phyloP scores from a whole-genome alignment of 2,329 filamentous ascomycete genomes.

The Penicillium sp. region DNA sequence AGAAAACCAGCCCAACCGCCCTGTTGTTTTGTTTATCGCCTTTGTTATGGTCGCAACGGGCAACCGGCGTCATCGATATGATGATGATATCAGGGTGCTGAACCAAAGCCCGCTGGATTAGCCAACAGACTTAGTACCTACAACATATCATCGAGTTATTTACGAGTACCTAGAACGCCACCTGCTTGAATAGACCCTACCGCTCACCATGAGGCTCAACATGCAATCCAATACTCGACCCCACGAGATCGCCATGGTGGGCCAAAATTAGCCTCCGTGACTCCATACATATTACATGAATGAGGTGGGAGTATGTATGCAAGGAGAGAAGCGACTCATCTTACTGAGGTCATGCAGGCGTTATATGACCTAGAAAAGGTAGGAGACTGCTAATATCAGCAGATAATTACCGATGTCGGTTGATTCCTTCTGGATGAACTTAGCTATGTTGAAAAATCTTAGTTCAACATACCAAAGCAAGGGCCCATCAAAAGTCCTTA shows the following conservation, averaged over 20 bases:
- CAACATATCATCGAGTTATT: too few relatives aligned
- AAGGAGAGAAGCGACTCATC: background rate
- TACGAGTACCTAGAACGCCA: too few relatives aligned
- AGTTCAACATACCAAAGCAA: too few relatives aligned
- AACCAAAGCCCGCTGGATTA: background rate
- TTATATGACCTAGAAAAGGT: too few relatives aligned
- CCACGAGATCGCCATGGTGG: constrained; percentile 10
- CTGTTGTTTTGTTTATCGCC: constrained; percentile 15
- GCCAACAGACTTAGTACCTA: background rate
- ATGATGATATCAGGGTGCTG: background rate
- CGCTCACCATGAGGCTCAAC: background rate
- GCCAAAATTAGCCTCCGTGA: background rate
- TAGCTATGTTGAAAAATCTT: too few relatives aligned
- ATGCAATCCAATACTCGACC: background rate
- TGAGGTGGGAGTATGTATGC: background rate
- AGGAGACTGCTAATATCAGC: too few relatives aligned
- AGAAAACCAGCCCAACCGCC: constrained; percentile 13
- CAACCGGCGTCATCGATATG: constrained; percentile 17
- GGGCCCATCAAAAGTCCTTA: too few relatives aligned
- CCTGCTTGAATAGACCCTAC: background rate
- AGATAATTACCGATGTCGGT: too few relatives aligned
- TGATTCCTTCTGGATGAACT: too few relatives aligned
- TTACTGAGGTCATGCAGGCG: too few relatives aligned
- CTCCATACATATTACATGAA: background rate
- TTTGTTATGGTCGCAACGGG: constrained; percentile 22